phyloP scores from a whole-genome alignment of 1,284 basidiomycete species.

The Erythrobasidium hasegawianum region DNA sequence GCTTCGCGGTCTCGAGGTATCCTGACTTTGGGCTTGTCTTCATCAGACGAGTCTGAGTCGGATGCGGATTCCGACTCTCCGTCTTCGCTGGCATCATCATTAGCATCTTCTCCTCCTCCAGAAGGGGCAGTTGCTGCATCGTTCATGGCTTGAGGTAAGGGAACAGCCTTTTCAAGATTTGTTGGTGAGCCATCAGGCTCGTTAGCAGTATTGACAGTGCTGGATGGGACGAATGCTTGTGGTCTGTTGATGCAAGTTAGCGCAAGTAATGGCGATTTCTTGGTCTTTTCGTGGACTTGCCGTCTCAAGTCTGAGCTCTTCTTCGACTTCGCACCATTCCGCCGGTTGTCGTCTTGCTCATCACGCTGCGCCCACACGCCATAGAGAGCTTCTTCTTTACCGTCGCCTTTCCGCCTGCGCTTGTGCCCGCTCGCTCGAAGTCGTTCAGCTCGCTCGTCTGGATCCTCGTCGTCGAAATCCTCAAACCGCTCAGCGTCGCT shows the following conservation, averaged over 20 bases:
- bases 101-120: slow-evolving; percentile 1
- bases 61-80: neutral
- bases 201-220: slow-evolving; percentile 1
- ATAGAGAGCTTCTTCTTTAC: slow-evolving; percentile 73
- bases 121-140: neutral
- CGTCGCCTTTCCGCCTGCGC: slow-evolving; percentile 57
- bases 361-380: slow-evolving; percentile 75
- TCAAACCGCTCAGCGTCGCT: slow-evolving; percentile 51
- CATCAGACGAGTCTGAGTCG: slow-evolving; percentile 5
- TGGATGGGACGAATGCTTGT: slow-evolving; percentile 5
- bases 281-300: slow-evolving; percentile 36
- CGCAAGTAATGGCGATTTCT: too few relatives aligned
- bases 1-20: slow-evolving; percentile 29
- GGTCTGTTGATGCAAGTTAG: slow-evolving; percentile 9
- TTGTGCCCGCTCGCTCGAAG: slow-evolving; percentile 68
- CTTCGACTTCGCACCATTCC: slow-evolving; percentile 35
- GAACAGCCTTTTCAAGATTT: slow-evolving; percentile 11
- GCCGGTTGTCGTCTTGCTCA: slow-evolving; percentile 55
- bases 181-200: neutral
- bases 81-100: neutral
- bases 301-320: slow-evolving; percentile 31
- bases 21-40: slow-evolving; percentile 32
- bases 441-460: slow-evolving; percentile 69
- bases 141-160: neutral
- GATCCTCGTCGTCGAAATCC: slow-evolving; percentile 52